These are phyloP conservation scores for Cercospora sesami DNA, from an alignment of 2,329 filamentous ascomycete species.

Conservation along the genomic window DNA sequence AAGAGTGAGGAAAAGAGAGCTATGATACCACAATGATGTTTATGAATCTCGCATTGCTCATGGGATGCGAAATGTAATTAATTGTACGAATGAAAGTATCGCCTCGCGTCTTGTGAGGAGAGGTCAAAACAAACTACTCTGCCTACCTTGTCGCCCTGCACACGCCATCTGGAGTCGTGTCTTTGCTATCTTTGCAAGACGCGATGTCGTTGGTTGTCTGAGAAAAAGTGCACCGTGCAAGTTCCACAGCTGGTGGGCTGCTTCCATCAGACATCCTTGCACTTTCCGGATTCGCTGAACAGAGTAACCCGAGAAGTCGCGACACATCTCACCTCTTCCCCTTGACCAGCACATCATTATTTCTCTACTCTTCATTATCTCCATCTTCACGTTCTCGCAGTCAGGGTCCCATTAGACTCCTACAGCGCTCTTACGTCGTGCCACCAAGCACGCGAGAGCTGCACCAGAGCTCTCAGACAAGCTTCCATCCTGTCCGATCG, in stretches of 20 bases:
- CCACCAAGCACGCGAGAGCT: slow-evolving; percentile 6
- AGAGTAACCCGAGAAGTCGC: neutral
- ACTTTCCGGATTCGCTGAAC: neutral
- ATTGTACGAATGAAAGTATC: slow-evolving; percentile 12
- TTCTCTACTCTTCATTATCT: neutral
- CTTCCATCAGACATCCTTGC: neutral
- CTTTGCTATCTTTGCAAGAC: neutral
- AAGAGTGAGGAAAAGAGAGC: neutral
- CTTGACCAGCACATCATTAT: neutral
- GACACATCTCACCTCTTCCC: neutral
- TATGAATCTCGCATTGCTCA: slow-evolving; percentile 6
- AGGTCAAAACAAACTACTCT: slow-evolving; percentile 9
- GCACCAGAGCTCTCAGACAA: neutral
- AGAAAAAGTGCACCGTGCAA: neutral
- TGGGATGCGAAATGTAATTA: slow-evolving; percentile 12
- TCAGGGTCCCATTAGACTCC: neutral
- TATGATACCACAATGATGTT: slow-evolving; percentile 14
- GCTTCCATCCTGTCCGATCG: neutral
- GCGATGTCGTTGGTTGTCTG: slow-evolving; percentile 1
- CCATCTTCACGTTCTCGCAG: neutral
- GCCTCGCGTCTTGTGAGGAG: slow-evolving; percentile 1
- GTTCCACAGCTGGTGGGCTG: neutral
- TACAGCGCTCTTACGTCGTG: neutral
- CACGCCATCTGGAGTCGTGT: neutral
- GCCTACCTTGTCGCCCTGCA: neutral